Conservation (phyloP, 2,329 filamentous ascomycete genomes). For the Ascochyta rabiei region DNA sequence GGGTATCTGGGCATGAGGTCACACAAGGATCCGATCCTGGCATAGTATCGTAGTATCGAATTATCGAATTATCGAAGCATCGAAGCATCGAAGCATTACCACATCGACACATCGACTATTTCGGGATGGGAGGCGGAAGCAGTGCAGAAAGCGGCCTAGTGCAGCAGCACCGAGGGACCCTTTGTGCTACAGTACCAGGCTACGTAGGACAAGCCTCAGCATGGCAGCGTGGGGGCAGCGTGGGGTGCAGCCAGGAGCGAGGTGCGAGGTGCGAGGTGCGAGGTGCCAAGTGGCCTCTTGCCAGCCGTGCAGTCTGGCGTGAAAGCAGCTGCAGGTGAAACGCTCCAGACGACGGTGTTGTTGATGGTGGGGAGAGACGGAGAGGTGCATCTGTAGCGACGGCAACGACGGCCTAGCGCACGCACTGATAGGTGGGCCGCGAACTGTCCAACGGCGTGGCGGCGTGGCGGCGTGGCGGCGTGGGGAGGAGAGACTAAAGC, state of each 20-base stretch:
- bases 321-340: not conserved
- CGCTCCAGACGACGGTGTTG: not conserved
- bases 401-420: conserved; percentile 4
- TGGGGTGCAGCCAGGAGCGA: not conserved
- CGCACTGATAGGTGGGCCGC: not conserved
- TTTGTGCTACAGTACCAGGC: conserved; percentile 5
- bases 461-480: not conserved
- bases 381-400: conserved; percentile 8
- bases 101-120: not conserved
- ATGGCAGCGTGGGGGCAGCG: not conserved
- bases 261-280: not conserved
- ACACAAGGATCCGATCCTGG: not conserved
- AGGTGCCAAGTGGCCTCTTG: conserved; percentile 7
- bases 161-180: not conserved
- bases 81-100: no score
- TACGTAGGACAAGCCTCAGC: not conserved
- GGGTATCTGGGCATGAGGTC: not conserved
- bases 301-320: not conserved
- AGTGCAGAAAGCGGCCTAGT: conserved; percentile 6
- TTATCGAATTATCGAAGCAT: not conserved
- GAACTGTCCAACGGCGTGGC: conserved; percentile 4
- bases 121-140: not conserved
- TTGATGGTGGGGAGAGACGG: not conserved
- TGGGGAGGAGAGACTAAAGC: conserved; percentile 6
- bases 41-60: not conserved